A percentile compares a stretch with the other conserved stretches of the same genome.
These are phyloP conservation scores for Pseudogymnoascus sp. DNA, from an alignment of 2,329 filamentous ascomycete genomes.

Conservation along the genomic window DNA sequence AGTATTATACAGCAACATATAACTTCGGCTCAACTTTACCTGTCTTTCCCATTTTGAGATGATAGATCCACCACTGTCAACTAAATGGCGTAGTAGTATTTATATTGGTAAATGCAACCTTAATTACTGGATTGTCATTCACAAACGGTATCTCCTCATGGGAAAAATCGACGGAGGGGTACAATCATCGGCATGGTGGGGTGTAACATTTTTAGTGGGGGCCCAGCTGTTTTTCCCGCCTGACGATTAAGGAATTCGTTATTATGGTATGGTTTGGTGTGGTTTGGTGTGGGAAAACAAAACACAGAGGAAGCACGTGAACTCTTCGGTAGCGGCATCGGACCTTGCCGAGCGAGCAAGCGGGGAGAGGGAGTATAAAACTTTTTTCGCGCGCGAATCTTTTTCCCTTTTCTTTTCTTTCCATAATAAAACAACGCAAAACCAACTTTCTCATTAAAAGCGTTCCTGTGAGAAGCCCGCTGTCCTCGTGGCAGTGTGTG, in stretches of 20 bases:
- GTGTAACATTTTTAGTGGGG: slow-evolving; percentile 9
- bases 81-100: slow-evolving; percentile 5
- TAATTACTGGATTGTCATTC: slow-evolving; percentile 9
- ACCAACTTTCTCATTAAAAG: slow-evolving; percentile 26
- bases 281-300: too few relatives aligned
- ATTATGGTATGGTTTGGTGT: too few relatives aligned
- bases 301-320: neutral
- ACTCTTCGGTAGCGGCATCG: neutral
- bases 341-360: slow-evolving; percentile 4
- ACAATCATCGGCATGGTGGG: slow-evolving; percentile 9
- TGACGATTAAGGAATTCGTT: neutral
- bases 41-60: slow-evolving; percentile 14
- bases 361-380: slow-evolving; percentile 8
- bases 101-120: slow-evolving; percentile 9
- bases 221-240: neutral
- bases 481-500: slow-evolving; percentile 24
- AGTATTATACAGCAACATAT: neutral
- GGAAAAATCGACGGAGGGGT: slow-evolving; percentile 10
- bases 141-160: slow-evolving; percentile 8
- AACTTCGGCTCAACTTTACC: neutral
- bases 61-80: slow-evolving; percentile 8
- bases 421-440: slow-evolving; percentile 17
- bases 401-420: slow-evolving; percentile 14
- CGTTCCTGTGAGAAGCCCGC: slow-evolving; percentile 27
- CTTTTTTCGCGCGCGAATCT: neutral